Percentiles rank a stretch among this genome's conserved stretches.
Evolutionary conservation across 106 monocot genomes (phyloP).

Genomic region (Hemerocallis citrina): DNA sequence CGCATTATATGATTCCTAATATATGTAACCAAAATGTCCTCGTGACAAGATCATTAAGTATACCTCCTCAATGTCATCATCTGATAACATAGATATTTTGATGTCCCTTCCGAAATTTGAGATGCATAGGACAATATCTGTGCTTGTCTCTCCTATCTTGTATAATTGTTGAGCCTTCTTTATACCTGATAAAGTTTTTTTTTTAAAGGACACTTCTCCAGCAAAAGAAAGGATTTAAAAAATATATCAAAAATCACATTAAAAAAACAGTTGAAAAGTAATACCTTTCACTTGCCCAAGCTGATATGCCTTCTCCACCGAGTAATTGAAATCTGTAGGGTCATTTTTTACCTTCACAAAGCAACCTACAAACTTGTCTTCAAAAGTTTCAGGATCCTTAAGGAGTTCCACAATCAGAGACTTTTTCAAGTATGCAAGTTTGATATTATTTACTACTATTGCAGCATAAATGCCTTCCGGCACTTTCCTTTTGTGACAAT

Average conservation of each 20-base stretch:
- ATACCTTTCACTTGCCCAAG: slow-evolving; percentile 68
- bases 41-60: not conserved
- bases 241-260: not conserved
- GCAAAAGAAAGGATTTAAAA: not conserved
- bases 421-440: slow-evolving; percentile 53
- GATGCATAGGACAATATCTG: slow-evolving; percentile 49
- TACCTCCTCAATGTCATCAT: slow-evolving; percentile 89
- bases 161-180: slow-evolving; percentile 38
- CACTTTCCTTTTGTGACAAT: no score
- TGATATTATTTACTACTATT: slow-evolving; percentile 54
- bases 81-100: slow-evolving; percentile 57
- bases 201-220: not conserved
- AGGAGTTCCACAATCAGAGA: slow-evolving; percentile 57
- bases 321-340: slow-evolving; percentile 33
- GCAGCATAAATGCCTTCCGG: no score
- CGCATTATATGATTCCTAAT: not conserved
- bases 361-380: slow-evolving; percentile 65
- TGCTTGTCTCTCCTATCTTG: slow-evolving; percentile 40
- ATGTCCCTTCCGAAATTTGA: slow-evolving; percentile 52
- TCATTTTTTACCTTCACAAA: slow-evolving; percentile 82
- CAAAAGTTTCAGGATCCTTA: slow-evolving; percentile 44
- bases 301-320: slow-evolving; percentile 33
- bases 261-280: not conserved
- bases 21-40: not conserved
- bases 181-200: slow-evolving; percentile 29